Evolutionary conservation across 495 filamentous ascomycete species (phyloP), one percentile per base, ranked within the genome.

Genomic region (Cetradonia linearis): DNA sequence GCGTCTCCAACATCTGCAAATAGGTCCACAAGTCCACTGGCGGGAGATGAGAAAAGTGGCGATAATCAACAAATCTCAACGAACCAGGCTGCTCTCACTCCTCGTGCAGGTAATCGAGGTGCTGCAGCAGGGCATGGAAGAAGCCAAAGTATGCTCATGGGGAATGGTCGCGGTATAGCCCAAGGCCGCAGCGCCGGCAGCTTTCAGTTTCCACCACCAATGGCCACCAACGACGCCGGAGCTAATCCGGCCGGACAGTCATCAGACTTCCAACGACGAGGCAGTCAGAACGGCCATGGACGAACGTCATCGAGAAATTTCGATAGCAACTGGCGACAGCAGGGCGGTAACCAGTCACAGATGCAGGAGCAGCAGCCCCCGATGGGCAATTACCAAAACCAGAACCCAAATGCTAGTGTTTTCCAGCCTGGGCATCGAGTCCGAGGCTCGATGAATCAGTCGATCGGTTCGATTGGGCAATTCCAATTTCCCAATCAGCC

Each of bases 281-380:
- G 81, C 58, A 85, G 86, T 63, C 79, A 82, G 61, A 72, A 74
- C 34, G 76, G 84, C 58, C 93, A 98, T 70, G 84, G 81, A 66
- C 82, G 94, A 55, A 86, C 84, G 10, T 79, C 77, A 8, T 98
- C 93, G 18, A 80, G 93, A 34, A 98, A 97, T 69, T 98, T 97
- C 72, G 94, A 98, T 63, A 83, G 90, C 63, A 97, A 98, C 72
- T 98, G 93, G 93, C 85, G 93, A 65, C 92, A 93, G 70, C 93
- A 88, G 62, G 84, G 83, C 69, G 86, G 86, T 66, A 78, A 74
- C 46, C 81, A 83, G 63, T 67, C 67, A 49, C 78, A 79, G 58
- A 67, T 69, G 34, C 78, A 79, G 62, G 76, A 81, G 54, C 76
- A 81, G 59, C 77, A 78, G 64, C 72, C 75, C 57, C 68, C 72